phyloP scores from a whole-genome alignment of 2,329 filamentous ascomycete species.

The Cordyceps tenuipes region DNA sequence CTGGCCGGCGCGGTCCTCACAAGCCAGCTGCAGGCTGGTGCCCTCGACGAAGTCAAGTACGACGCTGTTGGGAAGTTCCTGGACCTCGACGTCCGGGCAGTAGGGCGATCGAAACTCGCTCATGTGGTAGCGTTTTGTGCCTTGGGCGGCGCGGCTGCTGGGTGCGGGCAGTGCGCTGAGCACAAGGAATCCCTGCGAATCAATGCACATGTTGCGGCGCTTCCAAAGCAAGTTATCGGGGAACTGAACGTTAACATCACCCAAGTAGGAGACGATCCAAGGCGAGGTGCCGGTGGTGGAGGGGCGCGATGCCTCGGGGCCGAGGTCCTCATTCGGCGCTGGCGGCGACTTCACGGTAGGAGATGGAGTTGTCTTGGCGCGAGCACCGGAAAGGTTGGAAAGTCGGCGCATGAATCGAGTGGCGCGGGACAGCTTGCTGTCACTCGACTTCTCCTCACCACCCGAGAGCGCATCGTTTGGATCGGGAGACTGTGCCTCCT shows the following conservation, averaged over 20 bases:
- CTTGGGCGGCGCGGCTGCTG: conserved; percentile 37
- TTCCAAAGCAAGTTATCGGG: conserved; percentile 96
- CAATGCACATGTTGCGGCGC: conserved; percentile 77
- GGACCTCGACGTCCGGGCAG: conserved; percentile 79
- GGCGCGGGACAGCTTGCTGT: conserved; percentile 43
- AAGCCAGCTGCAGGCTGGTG: conserved; percentile 55
- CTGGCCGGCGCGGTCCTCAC: conserved; percentile 53
- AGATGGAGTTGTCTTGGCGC: conserved; percentile 28
- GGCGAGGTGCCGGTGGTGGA: conserved; percentile 24
- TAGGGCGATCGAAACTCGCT: conserved; percentile 74
- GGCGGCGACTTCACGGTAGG: conserved; percentile 21
- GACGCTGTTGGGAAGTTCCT: conserved; percentile 85
- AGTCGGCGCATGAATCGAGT: conserved; percentile 52
- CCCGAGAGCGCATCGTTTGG: conserved; percentile 38
- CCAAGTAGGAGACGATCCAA: conserved; percentile 58
- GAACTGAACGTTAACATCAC: conserved; percentile 94
- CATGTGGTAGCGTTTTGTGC: conserved; percentile 72
- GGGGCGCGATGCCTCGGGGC: conserved; percentile 19
- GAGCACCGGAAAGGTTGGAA: conserved; percentile 42
- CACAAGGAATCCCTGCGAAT: conserved; percentile 74
- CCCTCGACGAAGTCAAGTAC: conserved; percentile 53
- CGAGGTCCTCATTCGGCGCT: conserved; percentile 19
- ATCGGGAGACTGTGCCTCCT: conserved; percentile 31
- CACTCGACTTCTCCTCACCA: conserved; percentile 37
- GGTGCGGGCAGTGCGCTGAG: conserved; percentile 56